Percentiles rank a stretch among this genome's conserved stretches.
phyloP scores from a whole-genome alignment of 805 yeast genomes.

The Metschnikowia colocasiae region DNA sequence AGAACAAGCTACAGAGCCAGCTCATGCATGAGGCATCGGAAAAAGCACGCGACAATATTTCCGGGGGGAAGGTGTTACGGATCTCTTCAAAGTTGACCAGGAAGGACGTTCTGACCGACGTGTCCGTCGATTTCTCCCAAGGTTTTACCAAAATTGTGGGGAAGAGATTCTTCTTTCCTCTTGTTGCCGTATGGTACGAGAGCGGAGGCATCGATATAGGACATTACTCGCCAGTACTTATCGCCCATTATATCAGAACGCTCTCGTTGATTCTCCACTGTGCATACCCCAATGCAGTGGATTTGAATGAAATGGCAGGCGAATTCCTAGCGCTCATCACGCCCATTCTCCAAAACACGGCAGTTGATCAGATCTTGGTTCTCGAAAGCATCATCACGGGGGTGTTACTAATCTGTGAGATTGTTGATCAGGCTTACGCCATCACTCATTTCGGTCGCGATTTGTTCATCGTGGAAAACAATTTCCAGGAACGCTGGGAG shows the following conservation, averaged over 20 bases:
- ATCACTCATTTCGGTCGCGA: slow-evolving; percentile 20
- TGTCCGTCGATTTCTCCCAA: slow-evolving; percentile 22
- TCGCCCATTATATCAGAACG: slow-evolving; percentile 58
- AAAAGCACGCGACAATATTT: slow-evolving; percentile 29
- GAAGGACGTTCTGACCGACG: slow-evolving; percentile 3
- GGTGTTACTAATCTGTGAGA: slow-evolving; percentile 31
- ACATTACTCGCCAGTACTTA: slow-evolving; percentile 49
- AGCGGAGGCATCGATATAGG: slow-evolving; percentile 48
- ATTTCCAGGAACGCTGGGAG: slow-evolving; percentile 34
- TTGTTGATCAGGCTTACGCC: slow-evolving; percentile 27
- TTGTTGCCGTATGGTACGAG: slow-evolving; percentile 50
- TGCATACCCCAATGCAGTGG: slow-evolving; percentile 52
- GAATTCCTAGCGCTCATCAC: slow-evolving; percentile 44
- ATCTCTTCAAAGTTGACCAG: slow-evolving; percentile 36
- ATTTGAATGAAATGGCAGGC: slow-evolving; percentile 52
- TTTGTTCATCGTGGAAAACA: slow-evolving; percentile 20
- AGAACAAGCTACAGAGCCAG: slow-evolving; percentile 27
- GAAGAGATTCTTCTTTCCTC: slow-evolving; percentile 49
- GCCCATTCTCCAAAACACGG: slow-evolving; percentile 21
- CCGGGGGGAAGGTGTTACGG: slow-evolving; percentile 42
- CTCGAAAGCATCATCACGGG: slow-evolving; percentile 41
- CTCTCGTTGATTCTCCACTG: slow-evolving; percentile 53
- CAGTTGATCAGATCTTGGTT: slow-evolving; percentile 29
- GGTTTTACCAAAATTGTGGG: slow-evolving; percentile 40
- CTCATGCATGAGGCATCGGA: slow-evolving; percentile 31